Base-by-base conservation (phyloP, 2,329 filamentous ascomycete genomes). In the Arthroderma sp. region DNA sequence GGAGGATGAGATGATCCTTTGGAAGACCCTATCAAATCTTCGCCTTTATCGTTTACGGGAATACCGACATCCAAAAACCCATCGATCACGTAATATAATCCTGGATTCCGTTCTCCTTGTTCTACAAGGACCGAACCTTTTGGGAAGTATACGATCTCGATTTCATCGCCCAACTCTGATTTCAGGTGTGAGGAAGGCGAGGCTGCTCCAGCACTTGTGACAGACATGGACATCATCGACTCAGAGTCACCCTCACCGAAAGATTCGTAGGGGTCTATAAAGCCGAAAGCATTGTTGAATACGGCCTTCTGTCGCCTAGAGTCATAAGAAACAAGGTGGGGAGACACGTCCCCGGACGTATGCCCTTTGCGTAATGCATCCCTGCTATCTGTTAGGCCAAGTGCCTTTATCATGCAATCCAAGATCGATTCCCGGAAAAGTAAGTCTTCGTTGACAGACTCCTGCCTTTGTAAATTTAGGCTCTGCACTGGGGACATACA, bases 141-240 rank as follows among this genome's bases (percentile, higher is more conserved):
- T 0, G 88, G 89, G 53, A 98, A 98, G 66, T 85, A 96, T 4
- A 98, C 91, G 52, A 98, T 95, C 58, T 98, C 91, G 2, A 96
- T 78, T 43, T 98, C 91, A 50, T 94, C 82, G 51, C 82, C 83
- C 65, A 96, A 75, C 49, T 96, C 89, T 47, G 86, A 79, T 3
- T 78, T 76, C 4, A 89, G 66, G 3, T 71, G 65, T 44, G 86
- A 72, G 0, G 80, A 85, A 0, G 79, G 77, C 4, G 73, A 68
- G 0, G 77, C 74, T 3, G 74, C 73, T 36, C 77, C 71, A 3
- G 77, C 77, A 39, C 80, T 69, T 1, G 79, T 78, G 3, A 79
- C 75, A 1, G 84, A 89, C 53, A 68, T 65, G 2, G 69, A 78
- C 28, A 84, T 78, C 54, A 89, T 69, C 0, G 89, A 95, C 51